These are phyloP conservation scores for Pichia nakasei DNA, from an alignment of 805 yeast genomes.

Conservation along the genomic window DNA sequence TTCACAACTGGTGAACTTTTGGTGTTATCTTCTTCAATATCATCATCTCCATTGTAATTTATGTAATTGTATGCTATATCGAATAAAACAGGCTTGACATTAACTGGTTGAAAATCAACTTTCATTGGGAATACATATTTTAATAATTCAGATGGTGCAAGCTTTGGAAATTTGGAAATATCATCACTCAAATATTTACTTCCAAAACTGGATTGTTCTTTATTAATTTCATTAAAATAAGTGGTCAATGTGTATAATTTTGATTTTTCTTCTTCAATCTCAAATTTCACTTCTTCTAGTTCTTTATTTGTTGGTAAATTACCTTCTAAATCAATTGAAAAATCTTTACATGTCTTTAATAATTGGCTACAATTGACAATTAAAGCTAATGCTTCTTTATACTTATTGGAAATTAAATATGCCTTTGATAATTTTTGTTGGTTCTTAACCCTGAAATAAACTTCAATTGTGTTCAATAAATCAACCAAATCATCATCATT, in stretches of 20 bases:
- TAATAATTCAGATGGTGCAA: constrained; percentile 24
- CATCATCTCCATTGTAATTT: constrained; percentile 32
- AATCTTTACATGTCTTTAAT: neutral
- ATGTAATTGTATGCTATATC: constrained; percentile 86
- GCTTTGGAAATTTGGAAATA: constrained; percentile 22
- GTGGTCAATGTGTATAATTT: constrained; percentile 42
- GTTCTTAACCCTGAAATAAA: constrained; percentile 39
- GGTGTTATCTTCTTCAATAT: constrained; percentile 11
- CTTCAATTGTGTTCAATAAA: constrained; percentile 42
- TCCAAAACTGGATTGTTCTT: constrained; percentile 4
- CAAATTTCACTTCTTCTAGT: constrained; percentile 18
- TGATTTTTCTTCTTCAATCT: constrained; percentile 15
- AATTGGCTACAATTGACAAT: constrained; percentile 25
- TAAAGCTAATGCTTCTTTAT: constrained; percentile 41
- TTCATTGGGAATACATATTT: constrained; percentile 25
- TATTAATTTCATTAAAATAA: constrained; percentile 25
- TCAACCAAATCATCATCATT: constrained; percentile 63
- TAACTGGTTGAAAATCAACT: constrained; percentile 45
- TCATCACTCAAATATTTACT: constrained; percentile 22
- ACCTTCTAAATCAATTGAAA: constrained; percentile 17
- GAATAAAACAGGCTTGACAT: constrained; percentile 82
- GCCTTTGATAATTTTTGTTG: constrained; percentile 36
- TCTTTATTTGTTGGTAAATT: constrained; percentile 32
- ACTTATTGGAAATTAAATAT: constrained; percentile 32
- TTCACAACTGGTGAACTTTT: constrained; percentile 4